These are phyloP conservation scores for Medicago lupulina DNA, from an alignment of 306 rosid genomes.

Conservation along the genomic window DNA sequence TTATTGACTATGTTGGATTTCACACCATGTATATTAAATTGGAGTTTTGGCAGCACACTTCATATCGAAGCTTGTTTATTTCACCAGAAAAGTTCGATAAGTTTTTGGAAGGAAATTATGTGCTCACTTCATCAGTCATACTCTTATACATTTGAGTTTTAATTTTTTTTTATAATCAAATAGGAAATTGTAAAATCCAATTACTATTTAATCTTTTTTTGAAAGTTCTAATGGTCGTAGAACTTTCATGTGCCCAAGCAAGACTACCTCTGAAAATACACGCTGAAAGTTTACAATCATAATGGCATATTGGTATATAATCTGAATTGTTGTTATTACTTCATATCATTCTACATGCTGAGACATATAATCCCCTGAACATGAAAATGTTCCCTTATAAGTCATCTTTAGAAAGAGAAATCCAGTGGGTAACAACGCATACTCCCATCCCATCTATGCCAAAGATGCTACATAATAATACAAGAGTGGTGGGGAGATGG, in stretches of 20 bases:
- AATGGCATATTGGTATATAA: too few relatives aligned
- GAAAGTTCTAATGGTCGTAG: too few relatives aligned
- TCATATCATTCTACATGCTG: background rate
- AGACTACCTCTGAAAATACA: too few relatives aligned
- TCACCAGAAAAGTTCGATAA: background rate
- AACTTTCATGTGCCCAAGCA: too few relatives aligned
- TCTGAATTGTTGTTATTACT: too few relatives aligned
- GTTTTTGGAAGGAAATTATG: background rate
- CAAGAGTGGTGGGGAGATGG: background rate
- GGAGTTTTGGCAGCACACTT: background rate
- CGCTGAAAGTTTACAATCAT: too few relatives aligned
- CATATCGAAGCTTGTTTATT: background rate
- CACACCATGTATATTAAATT: background rate
- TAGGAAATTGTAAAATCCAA: too few relatives aligned
- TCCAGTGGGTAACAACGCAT: background rate
- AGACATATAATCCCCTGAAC: background rate
- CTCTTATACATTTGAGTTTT: background rate
- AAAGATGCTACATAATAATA: background rate
- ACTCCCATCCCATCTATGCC: background rate
- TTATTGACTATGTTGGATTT: background rate
- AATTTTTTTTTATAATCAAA: background rate
- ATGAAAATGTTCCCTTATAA: background rate
- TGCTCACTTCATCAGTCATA: background rate
- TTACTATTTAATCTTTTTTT: too few relatives aligned
- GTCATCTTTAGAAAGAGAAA: background rate